Evolutionary conservation across 345 rosid species (phyloP).

Genomic region (Leavenworthia alabamica): DNA sequence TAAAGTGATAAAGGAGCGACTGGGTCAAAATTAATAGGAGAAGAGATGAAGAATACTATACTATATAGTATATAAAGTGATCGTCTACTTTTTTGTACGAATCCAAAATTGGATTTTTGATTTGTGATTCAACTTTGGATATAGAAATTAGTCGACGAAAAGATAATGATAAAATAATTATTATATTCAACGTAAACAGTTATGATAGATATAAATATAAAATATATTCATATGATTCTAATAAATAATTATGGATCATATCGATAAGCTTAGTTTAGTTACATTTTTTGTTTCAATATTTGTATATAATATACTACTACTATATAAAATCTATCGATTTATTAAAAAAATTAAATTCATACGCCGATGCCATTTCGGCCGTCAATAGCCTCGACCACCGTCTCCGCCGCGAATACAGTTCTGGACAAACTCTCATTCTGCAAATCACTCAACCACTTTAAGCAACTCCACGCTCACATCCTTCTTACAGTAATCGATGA

Average conservation of each 20-base stretch:
- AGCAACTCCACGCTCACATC: constrained; percentile 48
- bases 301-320: too few species aligned
- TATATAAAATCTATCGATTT: too few species aligned
- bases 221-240: too few species aligned
- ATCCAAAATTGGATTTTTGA: neutral
- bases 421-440: constrained; percentile 29
- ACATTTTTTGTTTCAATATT: too few species aligned
- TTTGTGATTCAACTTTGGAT: neutral
- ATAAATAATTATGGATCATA: too few species aligned
- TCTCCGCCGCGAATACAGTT: constrained; percentile 6
- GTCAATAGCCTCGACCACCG: neutral
- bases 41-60: neutral
- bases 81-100: neutral
- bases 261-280: too few species aligned
- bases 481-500: constrained; percentile 30
- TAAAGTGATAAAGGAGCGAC: constrained; percentile 1
- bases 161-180: too few species aligned
- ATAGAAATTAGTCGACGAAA: neutral
- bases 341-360: too few species aligned
- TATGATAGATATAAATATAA: too few species aligned
- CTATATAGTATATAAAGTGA: neutral
- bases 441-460: constrained; percentile 33
- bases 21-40: neutral
- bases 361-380: constrained; percentile 9
- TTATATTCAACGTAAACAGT: too few species aligned